Base-by-base conservation (phyloP, 2,329 filamentous ascomycete species). In the Pseudocercospora pini-densiflorae region DNA sequence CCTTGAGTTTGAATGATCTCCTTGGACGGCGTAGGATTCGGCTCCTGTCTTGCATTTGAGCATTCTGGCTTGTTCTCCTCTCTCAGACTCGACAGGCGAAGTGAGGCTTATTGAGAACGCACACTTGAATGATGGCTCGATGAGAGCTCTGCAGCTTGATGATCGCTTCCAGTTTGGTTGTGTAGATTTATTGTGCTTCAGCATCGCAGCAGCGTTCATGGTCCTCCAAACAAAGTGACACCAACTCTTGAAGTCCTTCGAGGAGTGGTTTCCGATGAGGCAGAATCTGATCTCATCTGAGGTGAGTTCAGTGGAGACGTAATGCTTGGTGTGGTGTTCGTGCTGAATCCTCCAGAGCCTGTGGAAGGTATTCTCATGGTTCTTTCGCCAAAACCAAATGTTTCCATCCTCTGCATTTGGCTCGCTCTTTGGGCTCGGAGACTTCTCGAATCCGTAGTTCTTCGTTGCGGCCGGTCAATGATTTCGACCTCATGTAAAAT, bases 401-500 rank as follows among this genome's bases (percentile, higher is more conserved):
- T 47, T 23, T 19, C 45, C n/a, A 47, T 19, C 21, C 45, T 19
- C n/a, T 19, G n/a, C 45, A 47, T 47, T 16, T 47, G 45, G n/a
- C 21, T 19, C 8, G 45, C 45, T 47, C 45, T 21, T 23, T 47
- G n/a, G 9, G 45, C 45, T 23, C 45, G 7, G n/a, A 47, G 45
- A 47, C 21, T 47, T 23, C 45, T 47, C 9, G 33, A 36, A n/a
- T 23, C 21, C 21, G 45, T 19, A 12, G 16, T 12, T 47, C 21
- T 19, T 3, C 45, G n/a, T 47, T 47, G 45, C n/a, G 55, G 55
- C 29, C 55, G 55, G 47, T 61, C 59, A 23, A 61, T 29, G 16
- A 61, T 61, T 23, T 40, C 31, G 9, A 61, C 59, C 21, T 60
- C 58, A 23, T 60, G 58, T n/a, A 60, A n/a, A 21, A 60, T 24